Conservation (phyloP, 495 filamentous ascomycete genomes). For the Aspergillus nanangensis region DNA sequence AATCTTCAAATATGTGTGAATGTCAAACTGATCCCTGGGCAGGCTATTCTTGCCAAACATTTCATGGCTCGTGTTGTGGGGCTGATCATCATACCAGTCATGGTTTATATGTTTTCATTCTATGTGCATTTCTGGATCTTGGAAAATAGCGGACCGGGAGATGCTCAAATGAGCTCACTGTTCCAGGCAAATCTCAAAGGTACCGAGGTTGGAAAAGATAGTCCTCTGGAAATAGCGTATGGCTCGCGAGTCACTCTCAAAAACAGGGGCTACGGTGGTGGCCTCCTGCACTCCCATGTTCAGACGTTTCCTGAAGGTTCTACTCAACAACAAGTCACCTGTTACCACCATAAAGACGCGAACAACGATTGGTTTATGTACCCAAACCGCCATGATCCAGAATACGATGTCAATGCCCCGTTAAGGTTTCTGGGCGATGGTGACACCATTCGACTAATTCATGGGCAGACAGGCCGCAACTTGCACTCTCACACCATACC, state of each 20-base stretch:
- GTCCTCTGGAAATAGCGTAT: conserved; percentile 82
- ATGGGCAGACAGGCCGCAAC: conserved; percentile 94
- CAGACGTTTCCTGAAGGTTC: conserved; percentile 97
- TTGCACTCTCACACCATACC: conserved; percentile 87
- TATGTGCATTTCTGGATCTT: conserved; percentile 89
- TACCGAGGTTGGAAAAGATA: conserved; percentile 89
- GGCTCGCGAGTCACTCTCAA: conserved; percentile 92
- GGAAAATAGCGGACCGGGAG: conserved; percentile 90
- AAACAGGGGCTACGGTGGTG: conserved; percentile 99
- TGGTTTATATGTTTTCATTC: conserved; percentile 94
- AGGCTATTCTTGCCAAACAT: conserved; percentile 72
- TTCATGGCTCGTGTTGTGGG: conserved; percentile 75
- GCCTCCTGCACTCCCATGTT: conserved; percentile 94
- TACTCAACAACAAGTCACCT: conserved; percentile 91
- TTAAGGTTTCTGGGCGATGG: conserved; percentile 75
- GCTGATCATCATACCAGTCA: conserved; percentile 77
- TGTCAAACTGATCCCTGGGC: conserved; percentile 15
- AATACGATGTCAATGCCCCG: conserved; percentile 64
- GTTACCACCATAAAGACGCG: conserved; percentile 98
- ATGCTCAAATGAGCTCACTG: conserved; percentile 98
- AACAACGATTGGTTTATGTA: conserved; percentile 99
- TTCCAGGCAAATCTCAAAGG: conserved; percentile 96
- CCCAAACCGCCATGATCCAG: conserved; percentile 71
- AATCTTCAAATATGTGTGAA: neutral
- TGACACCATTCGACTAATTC: conserved; percentile 80